Conservation (phyloP, 2,329 filamentous ascomycete genomes). For the Rutstroemia sp. region DNA sequence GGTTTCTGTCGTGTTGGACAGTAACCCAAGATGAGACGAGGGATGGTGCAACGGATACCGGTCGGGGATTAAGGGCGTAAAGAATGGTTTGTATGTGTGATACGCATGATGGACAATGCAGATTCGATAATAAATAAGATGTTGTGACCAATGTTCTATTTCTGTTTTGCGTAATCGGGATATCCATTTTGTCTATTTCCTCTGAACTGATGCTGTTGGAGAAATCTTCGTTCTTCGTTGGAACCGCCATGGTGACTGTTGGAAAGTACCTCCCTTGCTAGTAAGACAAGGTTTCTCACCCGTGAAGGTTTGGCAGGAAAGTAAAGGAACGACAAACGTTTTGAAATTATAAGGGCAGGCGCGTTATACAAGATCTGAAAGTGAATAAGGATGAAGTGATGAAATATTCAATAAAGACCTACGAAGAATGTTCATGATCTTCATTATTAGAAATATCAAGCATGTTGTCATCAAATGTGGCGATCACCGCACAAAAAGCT, state of each 20-base stretch:
- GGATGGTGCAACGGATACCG: conserved; percentile 57
- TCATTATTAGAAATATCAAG: not conserved
- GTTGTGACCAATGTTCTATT: conserved; percentile 14
- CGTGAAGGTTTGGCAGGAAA: too few species aligned
- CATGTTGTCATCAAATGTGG: not conserved
- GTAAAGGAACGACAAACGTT: too few species aligned
- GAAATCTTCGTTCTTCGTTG: not conserved
- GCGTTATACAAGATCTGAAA: not conserved
- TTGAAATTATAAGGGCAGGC: too few species aligned
- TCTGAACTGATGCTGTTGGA: not conserved
- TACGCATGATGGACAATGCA: conserved; percentile 74
- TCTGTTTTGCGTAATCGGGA: not conserved
- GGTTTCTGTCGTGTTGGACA: conserved; percentile 43
- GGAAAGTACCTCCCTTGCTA: not conserved
- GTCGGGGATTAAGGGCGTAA: conserved; percentile 39
- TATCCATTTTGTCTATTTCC: conserved; percentile 1
- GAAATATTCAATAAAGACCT: not conserved
- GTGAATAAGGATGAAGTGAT: not conserved
- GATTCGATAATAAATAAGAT: conserved; percentile 58
- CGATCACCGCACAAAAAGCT: not conserved
- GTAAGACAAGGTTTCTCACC: not conserved
- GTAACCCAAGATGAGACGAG: conserved; percentile 65
- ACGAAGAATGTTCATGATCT: not conserved
- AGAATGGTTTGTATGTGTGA: conserved; percentile 56
- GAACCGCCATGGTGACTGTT: not conserved